Evolutionary conservation across 345 rosid genomes (phyloP).

Genomic region (Cardamine occulta): DNA sequence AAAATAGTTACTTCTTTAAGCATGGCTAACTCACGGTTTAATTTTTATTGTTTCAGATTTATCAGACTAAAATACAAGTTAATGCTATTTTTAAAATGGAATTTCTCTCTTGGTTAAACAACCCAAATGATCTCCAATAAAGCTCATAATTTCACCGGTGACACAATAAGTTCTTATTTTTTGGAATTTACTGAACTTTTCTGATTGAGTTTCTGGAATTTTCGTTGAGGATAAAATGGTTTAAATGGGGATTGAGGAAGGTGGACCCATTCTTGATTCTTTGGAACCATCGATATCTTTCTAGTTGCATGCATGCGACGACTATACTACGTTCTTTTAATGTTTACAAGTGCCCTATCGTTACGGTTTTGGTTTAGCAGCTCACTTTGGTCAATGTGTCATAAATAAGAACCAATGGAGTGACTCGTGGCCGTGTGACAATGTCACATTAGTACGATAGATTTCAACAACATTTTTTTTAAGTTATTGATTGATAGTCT

Average conservation of each 20-base stretch:
- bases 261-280: conserved; percentile 37
- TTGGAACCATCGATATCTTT: conserved; percentile 30
- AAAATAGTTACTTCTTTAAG: neutral
- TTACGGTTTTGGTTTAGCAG: neutral
- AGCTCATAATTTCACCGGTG: neutral
- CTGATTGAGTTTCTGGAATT: neutral
- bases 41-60: neutral
- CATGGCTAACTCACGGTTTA: neutral
- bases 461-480: neutral
- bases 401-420: neutral
- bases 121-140: neutral
- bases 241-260: conserved; percentile 21
- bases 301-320: conserved; percentile 34
- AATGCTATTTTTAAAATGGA: neutral
- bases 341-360: conserved; percentile 32
- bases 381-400: conserved; percentile 13
- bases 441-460: neutral
- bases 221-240: neutral
- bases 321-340: conserved; percentile 23
- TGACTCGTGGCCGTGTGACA: conserved; percentile 20
- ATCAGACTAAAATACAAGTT: conserved; percentile 1
- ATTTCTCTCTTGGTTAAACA: neutral
- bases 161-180: neutral
- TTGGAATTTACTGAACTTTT: neutral
- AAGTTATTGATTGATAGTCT: neutral